Conservation (phyloP, 2,329 filamentous ascomycete genomes). For the Colletotrichum sp. region DNA sequence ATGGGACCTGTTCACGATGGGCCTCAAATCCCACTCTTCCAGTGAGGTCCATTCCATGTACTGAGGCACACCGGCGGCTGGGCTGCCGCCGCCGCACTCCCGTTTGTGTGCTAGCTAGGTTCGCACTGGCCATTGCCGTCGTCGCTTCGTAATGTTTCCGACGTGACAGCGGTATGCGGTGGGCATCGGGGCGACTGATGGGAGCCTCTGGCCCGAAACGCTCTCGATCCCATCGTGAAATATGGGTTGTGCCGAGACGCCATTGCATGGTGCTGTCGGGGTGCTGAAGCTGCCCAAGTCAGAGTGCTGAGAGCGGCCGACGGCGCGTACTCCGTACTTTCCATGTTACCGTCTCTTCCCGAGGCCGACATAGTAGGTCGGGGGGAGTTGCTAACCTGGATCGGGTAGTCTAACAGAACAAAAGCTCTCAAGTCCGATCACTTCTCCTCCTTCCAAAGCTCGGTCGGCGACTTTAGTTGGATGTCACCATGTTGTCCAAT, state of each 20-base stretch:
- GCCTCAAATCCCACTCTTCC: neutral
- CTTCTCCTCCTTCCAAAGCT: neutral
- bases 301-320: neutral
- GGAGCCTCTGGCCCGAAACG: neutral
- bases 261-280: neutral
- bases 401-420: neutral
- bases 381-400: neutral
- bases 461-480: neutral
- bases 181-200: neutral
- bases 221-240: neutral
- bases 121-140: neutral
- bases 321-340: neutral
- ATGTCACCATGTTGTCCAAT: neutral
- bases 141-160: neutral
- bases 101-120: neutral
- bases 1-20: neutral
- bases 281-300: neutral
- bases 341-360: conserved; percentile 7
- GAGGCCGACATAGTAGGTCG: neutral
- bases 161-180: neutral
- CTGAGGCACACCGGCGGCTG: neutral
- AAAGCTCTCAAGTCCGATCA: neutral
- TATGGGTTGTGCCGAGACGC: neutral
- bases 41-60: neutral
- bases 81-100: neutral